Conservation (phyloP, 768 basidiomycete genomes). For the Mycena polygramma region DNA sequence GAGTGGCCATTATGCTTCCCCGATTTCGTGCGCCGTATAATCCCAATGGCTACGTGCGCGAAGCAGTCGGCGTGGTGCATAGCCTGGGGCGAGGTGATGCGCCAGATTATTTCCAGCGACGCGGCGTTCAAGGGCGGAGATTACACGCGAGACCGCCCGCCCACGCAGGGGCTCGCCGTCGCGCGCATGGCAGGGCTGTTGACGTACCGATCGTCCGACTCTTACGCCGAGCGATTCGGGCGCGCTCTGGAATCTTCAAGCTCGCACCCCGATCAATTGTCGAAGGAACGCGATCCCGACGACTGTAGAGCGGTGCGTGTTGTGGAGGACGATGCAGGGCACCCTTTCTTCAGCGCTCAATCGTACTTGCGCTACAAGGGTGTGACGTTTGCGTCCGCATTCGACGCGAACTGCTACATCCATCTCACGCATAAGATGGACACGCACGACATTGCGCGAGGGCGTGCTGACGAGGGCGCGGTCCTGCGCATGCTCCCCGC, state of each 20-base stretch:
- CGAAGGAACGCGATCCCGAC: constrained; percentile 58
- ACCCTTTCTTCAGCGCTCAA: constrained; percentile 89
- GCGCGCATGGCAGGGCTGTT: constrained; percentile 95
- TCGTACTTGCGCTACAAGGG: constrained; percentile 98
- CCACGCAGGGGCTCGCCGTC: constrained; percentile 88
- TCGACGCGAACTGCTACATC: constrained; percentile 96
- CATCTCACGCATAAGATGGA: constrained; percentile 91
- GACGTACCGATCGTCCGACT: constrained; percentile 93
- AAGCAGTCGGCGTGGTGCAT: constrained; percentile 99
- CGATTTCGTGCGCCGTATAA: constrained; percentile 87
- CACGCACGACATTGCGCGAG: constrained; percentile 90
- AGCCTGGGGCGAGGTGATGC: constrained; percentile 97
- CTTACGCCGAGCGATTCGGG: constrained; percentile 94
- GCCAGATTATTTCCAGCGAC: constrained; percentile 96
- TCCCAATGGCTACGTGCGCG: constrained; percentile 94
- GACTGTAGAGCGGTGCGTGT: no score
- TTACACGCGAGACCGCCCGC: constrained; percentile 72
- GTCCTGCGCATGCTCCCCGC: constrained; percentile 79
- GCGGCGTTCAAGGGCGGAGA: constrained; percentile 90
- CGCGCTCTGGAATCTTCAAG: constrained; percentile 60
- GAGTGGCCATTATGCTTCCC: constrained; percentile 95
- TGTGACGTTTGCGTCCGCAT: constrained; percentile 93
- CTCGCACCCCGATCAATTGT: constrained; percentile 58
- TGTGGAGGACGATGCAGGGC: constrained; percentile 82
- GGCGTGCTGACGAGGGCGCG: constrained; percentile 55